Evolutionary conservation across 2,329 filamentous ascomycete species (phyloP), one percentile per base, ranked within the genome.

Genomic region (Xylariaceae sp.): DNA sequence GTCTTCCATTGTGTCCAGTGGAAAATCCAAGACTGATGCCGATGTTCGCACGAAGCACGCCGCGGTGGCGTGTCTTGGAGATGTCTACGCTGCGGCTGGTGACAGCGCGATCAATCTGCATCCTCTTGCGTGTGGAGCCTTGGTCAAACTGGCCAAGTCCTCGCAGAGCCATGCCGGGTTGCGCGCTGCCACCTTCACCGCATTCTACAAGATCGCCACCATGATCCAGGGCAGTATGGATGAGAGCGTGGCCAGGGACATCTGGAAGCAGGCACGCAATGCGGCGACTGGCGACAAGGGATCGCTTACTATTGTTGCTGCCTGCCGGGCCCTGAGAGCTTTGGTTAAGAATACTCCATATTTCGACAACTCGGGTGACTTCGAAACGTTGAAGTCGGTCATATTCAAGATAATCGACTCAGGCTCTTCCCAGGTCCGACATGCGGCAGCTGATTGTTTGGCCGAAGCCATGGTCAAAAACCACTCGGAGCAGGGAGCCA

Each of bases 21-120:
- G 88, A 17, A 97, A 96, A 73, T 80, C 80, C 39, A 88, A 88
- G 72, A 77, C 77, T 56, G 92, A 97, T 59, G 86, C 85, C 66
- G 92, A 96, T 68, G 73, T 88, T 55, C 86, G 87, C 69, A 83
- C 86, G 2, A 95, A 90, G 74, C 92, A 97, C 81, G 92, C 92
- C 4, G 93, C 93, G 18, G 88, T 90, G 45, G 85, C 88, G 71
- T 96, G 91, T 71, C 73, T 99, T 66, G 94, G 94, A 37, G 88
- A 94, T 70, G 85, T 97, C 39, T 97, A 92, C 74, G 89, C 88
- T 60, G 85, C 89, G n/a, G 93, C 93, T 2, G 94, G 94, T 56
- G 94, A 97, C 73, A 97, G 93, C 73, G 91, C 90, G 53, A 90
- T 96, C 73, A 87, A 88, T 64, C 78, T 96, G 61, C 90, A 94